phyloP scores from a whole-genome alignment of 352 stramenopile species.

The Phytophthora brassicae region DNA sequence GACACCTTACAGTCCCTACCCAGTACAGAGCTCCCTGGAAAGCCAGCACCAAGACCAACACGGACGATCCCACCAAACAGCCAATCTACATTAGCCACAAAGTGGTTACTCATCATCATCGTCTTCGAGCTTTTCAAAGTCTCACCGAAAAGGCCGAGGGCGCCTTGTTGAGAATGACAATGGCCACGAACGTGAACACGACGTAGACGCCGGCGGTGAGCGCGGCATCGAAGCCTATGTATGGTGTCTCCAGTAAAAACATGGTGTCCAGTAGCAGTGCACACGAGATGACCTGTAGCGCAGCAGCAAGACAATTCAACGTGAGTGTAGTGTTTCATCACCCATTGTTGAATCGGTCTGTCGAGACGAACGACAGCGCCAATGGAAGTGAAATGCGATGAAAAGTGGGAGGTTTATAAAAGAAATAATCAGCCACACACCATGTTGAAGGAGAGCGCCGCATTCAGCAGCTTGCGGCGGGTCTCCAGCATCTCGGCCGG shows the following conservation, averaged over 20 bases:
- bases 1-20: constrained; percentile 25
- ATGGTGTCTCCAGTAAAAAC: constrained; percentile 71
- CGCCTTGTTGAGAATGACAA: constrained; percentile 81
- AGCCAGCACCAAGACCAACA: constrained; percentile 65
- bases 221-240: constrained; percentile 67
- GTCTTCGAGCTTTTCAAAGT: neutral
- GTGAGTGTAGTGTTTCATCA: constrained; percentile 13
- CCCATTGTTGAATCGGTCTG: too few relatives aligned
- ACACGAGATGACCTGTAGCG: constrained; percentile 54
- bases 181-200: constrained; percentile 71
- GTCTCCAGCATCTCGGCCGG: constrained; percentile 57
- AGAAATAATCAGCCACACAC: constrained; percentile 35
- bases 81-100: constrained; percentile 49
- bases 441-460: constrained; percentile 62
- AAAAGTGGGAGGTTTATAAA: neutral
- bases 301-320: neutral
- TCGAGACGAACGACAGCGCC: neutral
- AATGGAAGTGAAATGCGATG: neutral
- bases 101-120: neutral
- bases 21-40: constrained; percentile 74
- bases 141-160: constrained; percentile 77
- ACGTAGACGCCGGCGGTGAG: constrained; percentile 60
- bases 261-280: constrained; percentile 67
- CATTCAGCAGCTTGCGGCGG: constrained; percentile 73
- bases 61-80: constrained; percentile 67